Base-by-base conservation (phyloP, 1,139 yeast genomes). In the Yamadazyma triangularis region DNA sequence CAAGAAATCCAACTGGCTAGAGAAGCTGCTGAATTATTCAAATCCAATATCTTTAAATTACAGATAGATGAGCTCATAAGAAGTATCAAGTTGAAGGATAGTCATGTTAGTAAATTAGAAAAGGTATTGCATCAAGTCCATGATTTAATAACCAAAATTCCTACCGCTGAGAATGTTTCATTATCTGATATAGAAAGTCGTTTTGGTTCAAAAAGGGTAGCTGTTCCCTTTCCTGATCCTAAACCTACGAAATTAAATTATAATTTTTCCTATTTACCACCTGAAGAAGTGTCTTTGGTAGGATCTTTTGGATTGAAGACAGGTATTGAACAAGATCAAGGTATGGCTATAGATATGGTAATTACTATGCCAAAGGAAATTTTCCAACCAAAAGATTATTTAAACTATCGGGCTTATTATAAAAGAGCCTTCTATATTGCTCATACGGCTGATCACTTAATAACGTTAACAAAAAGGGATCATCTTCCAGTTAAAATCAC, bases 231-330 rank as follows among this genome's bases (percentile, higher is more conserved):
- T 57, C 87, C 93, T 8, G 95, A 87, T 51, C 96, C 96, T 10
- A 83, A 82, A 49, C 94, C 95, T 24, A 60, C 73, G 9, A 62
- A 72, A 25, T 72, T 74, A 30, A 82, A 84, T 48, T 87, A 85
- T 56, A 75, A 73, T 38, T 81, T 89, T 47, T 70, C 77, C 24
- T 88, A 77, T 50, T 57, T 60, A 26, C 65, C 78, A n/a, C 98
- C 97, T 0, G 74, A 73, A 35, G 80, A 77, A 44, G 77, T 89
- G 15, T 77, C 89, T 13, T 70, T 91, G 28, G 81, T 86, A 8
- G 97, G 98, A 1, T 81, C 95, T 8, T 91, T 86, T 60, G 93
- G 96, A 1, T 66, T 89, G 43, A 86, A 86, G 48, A 79, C 95
- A 0, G 87, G 85, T 2, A 81, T 85, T 21, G 38, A 41, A 25